A percentile compares a stretch with the other conserved stretches of the same genome.
Evolutionary conservation across 2,329 filamentous ascomycete species (phyloP).

Genomic region (Talaromyces rugulosus): DNA sequence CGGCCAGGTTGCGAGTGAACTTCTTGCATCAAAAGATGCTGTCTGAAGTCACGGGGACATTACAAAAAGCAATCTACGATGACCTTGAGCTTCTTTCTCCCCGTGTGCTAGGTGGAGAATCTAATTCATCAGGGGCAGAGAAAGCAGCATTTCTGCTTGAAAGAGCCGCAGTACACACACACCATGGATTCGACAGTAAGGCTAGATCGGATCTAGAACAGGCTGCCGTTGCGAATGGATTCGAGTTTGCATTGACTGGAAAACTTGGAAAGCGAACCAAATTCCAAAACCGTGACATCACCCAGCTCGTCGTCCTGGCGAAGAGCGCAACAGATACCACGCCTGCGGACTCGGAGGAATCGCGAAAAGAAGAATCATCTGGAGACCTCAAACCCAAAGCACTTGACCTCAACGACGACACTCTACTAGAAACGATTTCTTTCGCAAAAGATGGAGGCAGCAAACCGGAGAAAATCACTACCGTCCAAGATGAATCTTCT

Average conservation of each 20-base stretch:
- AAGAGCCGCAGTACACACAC: slow-evolving; percentile 74
- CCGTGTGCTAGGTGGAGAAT: slow-evolving; percentile 22
- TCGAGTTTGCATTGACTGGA: slow-evolving; percentile 80
- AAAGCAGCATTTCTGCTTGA: slow-evolving; percentile 73
- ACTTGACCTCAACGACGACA: slow-evolving; percentile 84
- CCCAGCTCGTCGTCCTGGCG: slow-evolving; percentile 86
- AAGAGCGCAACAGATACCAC: slow-evolving; percentile 54
- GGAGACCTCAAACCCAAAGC: slow-evolving; percentile 56
- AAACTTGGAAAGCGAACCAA: slow-evolving; percentile 65
- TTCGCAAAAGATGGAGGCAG: slow-evolving; percentile 59
- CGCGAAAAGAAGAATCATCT: slow-evolving; percentile 19
- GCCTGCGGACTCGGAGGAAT: background rate
- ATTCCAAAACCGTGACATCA: slow-evolving; percentile 50
- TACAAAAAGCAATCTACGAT: slow-evolving; percentile 59
- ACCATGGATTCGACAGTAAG: slow-evolving; percentile 75
- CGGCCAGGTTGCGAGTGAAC: slow-evolving; percentile 66
- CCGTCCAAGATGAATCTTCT: slow-evolving; percentile 38
- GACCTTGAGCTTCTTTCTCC: slow-evolving; percentile 53
- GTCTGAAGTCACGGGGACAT: slow-evolving; percentile 56
- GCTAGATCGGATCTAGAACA: slow-evolving; percentile 67
- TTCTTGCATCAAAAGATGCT: slow-evolving; percentile 68
- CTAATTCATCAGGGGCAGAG: slow-evolving; percentile 39
- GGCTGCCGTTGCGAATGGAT: slow-evolving; percentile 63
- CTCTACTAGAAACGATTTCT: slow-evolving; percentile 78
- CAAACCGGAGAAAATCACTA: slow-evolving; percentile 31